Evolutionary conservation across 2,329 filamentous ascomycete species (phyloP).

Genomic region (Alternaria triticimaculans): DNA sequence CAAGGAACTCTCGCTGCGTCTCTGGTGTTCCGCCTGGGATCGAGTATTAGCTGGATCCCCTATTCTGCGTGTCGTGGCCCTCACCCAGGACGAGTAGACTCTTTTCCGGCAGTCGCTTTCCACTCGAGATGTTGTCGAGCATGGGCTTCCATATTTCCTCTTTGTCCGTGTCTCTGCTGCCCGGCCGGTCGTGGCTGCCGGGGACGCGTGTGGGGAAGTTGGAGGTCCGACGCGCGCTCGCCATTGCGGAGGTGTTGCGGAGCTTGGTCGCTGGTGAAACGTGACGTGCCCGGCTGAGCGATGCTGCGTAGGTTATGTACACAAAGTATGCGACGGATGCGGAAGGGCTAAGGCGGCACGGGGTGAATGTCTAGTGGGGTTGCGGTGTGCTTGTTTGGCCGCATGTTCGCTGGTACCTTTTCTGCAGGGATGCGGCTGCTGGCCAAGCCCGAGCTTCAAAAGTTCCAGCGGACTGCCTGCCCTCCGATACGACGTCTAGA

Average conservation of each 20-base stretch:
- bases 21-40: slow-evolving; percentile 76
- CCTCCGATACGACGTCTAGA: not conserved
- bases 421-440: slow-evolving; percentile 34
- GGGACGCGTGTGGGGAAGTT: slow-evolving; percentile 38
- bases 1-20: slow-evolving; percentile 83
- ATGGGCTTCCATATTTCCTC: slow-evolving; percentile 95
- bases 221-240: slow-evolving; percentile 40
- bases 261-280: slow-evolving; percentile 14
- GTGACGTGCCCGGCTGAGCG: not conserved
- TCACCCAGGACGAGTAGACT: slow-evolving; percentile 84
- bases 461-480: slow-evolving; percentile 13
- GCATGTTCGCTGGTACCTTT: slow-evolving; percentile 35
- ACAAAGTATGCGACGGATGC: not conserved
- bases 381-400: slow-evolving; percentile 27
- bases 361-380: slow-evolving; percentile 23
- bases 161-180: slow-evolving; percentile 70
- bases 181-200: slow-evolving; percentile 37
- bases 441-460: slow-evolving; percentile 43
- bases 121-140: slow-evolving; percentile 88
- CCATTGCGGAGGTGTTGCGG: slow-evolving; percentile 44
- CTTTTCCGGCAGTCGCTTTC: slow-evolving; percentile 89
- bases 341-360: slow-evolving; percentile 18
- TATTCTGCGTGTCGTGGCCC: slow-evolving; percentile 29
- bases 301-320: not conserved
- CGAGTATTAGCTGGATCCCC: slow-evolving; percentile 26